Percentiles rank a stretch among this genome's conserved stretches.
Conservation (phyloP, 2,329 filamentous ascomycete species). For the Pseudogymnoascus pannorum region DNA sequence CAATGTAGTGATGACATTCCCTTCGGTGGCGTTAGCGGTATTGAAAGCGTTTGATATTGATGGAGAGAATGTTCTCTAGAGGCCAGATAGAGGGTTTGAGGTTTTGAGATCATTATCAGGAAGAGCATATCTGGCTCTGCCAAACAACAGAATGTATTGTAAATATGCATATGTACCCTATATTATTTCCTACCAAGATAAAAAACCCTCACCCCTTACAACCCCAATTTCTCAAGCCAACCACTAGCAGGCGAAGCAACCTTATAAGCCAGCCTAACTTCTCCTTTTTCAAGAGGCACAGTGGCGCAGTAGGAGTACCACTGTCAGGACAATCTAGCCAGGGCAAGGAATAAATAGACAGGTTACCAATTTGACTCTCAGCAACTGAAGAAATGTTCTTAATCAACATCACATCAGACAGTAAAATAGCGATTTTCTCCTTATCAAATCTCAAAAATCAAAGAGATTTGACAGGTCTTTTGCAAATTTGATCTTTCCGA, state of each 20-base stretch:
- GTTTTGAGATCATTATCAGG: neutral
- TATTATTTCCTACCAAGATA: neutral
- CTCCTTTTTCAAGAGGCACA: neutral
- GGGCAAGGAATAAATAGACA: neutral
- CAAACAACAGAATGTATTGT: neutral
- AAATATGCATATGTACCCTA: neutral
- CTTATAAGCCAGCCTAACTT: neutral
- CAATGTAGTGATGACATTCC: slow-evolving; percentile 60
- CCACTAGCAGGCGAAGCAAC: neutral
- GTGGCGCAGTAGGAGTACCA: too few species aligned
- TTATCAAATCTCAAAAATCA: neutral
- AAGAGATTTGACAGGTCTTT: neutral
- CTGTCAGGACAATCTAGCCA: neutral
- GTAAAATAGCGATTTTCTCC: neutral
- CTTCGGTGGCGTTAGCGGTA: slow-evolving; percentile 56
- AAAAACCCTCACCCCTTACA: neutral
- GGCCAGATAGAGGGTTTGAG: neutral
- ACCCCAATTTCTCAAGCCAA: neutral
- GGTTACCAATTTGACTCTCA: neutral
- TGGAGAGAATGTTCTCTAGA: slow-evolving; percentile 18
- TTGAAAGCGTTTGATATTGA: slow-evolving; percentile 54
- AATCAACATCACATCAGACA: neutral
- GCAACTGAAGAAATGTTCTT: neutral
- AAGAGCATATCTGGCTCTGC: neutral
- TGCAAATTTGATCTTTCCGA: neutral